A percentile compares a stretch with the other conserved stretches of the same genome.
phyloP scores from a whole-genome alignment of 1,284 basidiomycete species.

The Papiliotrema terrestris region DNA sequence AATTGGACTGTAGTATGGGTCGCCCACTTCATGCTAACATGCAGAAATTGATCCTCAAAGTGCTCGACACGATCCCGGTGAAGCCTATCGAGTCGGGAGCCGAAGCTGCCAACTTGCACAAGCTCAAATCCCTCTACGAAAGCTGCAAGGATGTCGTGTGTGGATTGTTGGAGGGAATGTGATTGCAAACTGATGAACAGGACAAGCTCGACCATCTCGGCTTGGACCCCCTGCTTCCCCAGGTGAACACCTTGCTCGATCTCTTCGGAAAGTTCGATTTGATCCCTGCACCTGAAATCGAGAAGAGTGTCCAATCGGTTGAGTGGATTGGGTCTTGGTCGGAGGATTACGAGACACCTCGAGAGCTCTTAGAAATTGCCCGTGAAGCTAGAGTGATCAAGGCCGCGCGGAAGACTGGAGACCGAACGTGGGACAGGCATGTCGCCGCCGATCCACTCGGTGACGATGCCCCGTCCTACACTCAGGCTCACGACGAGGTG shows the following conservation, averaged over 20 bases:
- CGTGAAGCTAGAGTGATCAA: slow-evolving; percentile 8
- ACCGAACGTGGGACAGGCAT: slow-evolving; percentile 2
- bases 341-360: slow-evolving; percentile 33
- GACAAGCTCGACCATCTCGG: slow-evolving; percentile 51
- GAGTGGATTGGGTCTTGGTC: slow-evolving; percentile 34
- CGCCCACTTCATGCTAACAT: not conserved
- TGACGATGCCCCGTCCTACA: slow-evolving; percentile 52
- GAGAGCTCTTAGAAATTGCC: slow-evolving; percentile 22
- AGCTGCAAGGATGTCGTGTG: slow-evolving; percentile 74
- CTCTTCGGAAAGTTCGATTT: slow-evolving; percentile 42
- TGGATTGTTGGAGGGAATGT: not conserved
- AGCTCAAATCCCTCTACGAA: slow-evolving; percentile 73
- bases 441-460: not conserved
- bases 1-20: not conserved
- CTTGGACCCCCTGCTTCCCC: slow-evolving; percentile 48
- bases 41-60: slow-evolving; percentile 47
- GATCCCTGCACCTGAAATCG: slow-evolving; percentile 23
- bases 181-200: slow-evolving; percentile 14
- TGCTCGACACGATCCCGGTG: slow-evolving; percentile 45
- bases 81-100: slow-evolving; percentile 44
- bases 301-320: slow-evolving; percentile 2
- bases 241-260: slow-evolving; percentile 47
- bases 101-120: slow-evolving; percentile 65
- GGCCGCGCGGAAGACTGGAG: slow-evolving; percentile 1
- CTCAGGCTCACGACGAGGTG: slow-evolving; percentile 55